phyloP scores from a whole-genome alignment of 75 land plant genomes.

The Pinus albicaulis region DNA sequence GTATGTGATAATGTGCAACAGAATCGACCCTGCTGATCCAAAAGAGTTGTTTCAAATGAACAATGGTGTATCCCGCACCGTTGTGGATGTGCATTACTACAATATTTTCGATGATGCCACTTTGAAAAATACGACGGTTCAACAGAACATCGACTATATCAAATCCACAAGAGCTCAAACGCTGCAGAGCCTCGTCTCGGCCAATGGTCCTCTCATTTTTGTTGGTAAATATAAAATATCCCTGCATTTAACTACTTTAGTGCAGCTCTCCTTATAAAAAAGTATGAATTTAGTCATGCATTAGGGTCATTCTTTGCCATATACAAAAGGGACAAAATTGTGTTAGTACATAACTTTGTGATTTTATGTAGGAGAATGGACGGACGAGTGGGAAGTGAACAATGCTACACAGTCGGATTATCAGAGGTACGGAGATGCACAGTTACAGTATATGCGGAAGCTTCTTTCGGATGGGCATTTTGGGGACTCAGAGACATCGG shows the following conservation, averaged over 20 bases:
- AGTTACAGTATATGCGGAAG: conserved; percentile 60
- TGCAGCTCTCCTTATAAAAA: too few species aligned
- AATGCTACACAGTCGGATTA: conserved; percentile 44
- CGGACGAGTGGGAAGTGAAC: conserved; percentile 46
- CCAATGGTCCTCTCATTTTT: conserved; percentile 51
- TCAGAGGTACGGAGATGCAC: conserved; percentile 54
- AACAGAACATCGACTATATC: conserved; percentile 66
- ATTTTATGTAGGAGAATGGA: conserved; percentile 59
- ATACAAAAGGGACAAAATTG: not conserved
- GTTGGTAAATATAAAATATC: conserved; percentile 40
- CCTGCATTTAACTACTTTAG: too few species aligned
- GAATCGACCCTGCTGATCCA: conserved; percentile 27
- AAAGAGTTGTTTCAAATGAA: conserved; percentile 45
- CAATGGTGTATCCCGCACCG: conserved; percentile 23
- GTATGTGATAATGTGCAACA: conserved; percentile 59
- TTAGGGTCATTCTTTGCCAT: too few species aligned
- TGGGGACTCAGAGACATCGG: conserved; percentile 41
- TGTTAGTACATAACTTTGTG: not conserved
- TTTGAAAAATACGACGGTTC: conserved; percentile 42
- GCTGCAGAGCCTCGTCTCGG: conserved; percentile 14
- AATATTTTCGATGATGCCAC: conserved; percentile 35
- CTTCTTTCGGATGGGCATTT: conserved; percentile 77
- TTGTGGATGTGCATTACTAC: conserved; percentile 78
- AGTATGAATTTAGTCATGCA: not conserved
- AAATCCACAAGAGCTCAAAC: conserved; percentile 22